These are phyloP conservation scores for Crithidia expoeki DNA, from an alignment of 208 protist genomes.

Conservation along the genomic window DNA sequence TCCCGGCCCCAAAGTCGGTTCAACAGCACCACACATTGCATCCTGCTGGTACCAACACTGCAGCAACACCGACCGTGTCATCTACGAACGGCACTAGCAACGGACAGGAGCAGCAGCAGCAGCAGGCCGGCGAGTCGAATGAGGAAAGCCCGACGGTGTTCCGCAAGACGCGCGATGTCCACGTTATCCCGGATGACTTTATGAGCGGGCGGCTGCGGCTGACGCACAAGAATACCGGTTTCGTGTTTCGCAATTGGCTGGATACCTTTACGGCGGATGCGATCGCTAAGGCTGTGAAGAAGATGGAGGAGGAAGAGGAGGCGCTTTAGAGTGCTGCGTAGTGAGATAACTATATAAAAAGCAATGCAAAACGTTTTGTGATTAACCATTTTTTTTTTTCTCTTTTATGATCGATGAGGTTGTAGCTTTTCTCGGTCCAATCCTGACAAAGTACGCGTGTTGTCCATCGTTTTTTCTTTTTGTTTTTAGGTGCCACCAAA, in stretches of 20 bases:
- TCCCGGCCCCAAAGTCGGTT: constrained; percentile 38
- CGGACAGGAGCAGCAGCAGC: not conserved
- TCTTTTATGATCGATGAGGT: too few relatives aligned
- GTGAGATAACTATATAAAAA: not conserved
- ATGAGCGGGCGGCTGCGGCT: constrained; percentile 45
- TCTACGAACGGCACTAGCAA: constrained; percentile 2
- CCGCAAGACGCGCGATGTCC: constrained; percentile 14
- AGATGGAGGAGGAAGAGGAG: constrained; percentile 24
- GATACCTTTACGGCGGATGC: constrained; percentile 38
- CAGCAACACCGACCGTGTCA: constrained; percentile 4
- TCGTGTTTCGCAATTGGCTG: constrained; percentile 49
- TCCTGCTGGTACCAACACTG: not conserved
- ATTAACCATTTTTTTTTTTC: too few relatives aligned
- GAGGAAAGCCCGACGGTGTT: constrained; percentile 7
- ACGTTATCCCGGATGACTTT: constrained; percentile 57
- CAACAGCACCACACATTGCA: constrained; percentile 24
- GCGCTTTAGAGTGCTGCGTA: constrained; percentile 8
- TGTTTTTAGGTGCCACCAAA: too few relatives aligned
- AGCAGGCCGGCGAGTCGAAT: not conserved
- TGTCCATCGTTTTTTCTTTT: too few relatives aligned
- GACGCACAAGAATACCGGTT: constrained; percentile 37
- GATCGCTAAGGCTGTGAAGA: constrained; percentile 32
- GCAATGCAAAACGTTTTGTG: not conserved
- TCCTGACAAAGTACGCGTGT: too few relatives aligned
- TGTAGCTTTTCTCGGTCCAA: too few relatives aligned